A percentile compares a stretch with the other conserved stretches of the same genome.
Evolutionary conservation across 1,284 basidiomycete genomes (phyloP).

Genomic region (Bondarzewia mesenterica): DNA sequence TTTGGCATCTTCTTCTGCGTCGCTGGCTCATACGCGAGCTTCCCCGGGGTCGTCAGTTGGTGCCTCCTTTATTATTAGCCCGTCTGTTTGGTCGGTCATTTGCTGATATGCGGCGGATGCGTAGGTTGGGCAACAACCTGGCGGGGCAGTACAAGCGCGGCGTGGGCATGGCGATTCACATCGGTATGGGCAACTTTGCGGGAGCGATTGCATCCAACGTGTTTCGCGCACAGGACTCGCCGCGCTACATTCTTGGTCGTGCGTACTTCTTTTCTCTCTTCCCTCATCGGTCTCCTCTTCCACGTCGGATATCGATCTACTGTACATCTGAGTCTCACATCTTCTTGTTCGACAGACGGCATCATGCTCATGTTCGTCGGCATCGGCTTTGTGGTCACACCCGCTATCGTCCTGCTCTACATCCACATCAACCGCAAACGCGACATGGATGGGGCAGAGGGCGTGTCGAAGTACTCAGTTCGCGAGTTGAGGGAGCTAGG

Average conservation of each 20-base stretch:
- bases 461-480: conserved; percentile 25
- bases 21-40: conserved; percentile 48
- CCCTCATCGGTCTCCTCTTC: too few species aligned
- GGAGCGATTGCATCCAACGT: conserved; percentile 53
- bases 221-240: conserved; percentile 49
- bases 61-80: too few species aligned
- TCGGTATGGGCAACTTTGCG: conserved; percentile 51
- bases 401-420: conserved; percentile 43
- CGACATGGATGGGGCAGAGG: conserved; percentile 23
- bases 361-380: conserved; percentile 63
- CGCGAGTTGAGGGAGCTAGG: conserved; percentile 45
- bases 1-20: conserved; percentile 62
- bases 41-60: conserved; percentile 64
- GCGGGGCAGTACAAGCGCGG: conserved; percentile 61
- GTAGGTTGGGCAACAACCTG: conserved; percentile 52
- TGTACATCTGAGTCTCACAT: too few species aligned
- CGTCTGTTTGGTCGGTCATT: too few species aligned
- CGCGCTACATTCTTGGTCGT: conserved; percentile 57
- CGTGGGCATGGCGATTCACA: conserved; percentile 54
- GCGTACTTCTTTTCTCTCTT: conserved; percentile 15
- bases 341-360: too few species aligned
- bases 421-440: conserved; percentile 42
- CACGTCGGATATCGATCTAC: too few species aligned
- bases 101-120: too few species aligned
- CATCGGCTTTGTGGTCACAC: conserved; percentile 48